Conservation (phyloP, 768 basidiomycete genomes). For the Obba rivulosa region DNA sequence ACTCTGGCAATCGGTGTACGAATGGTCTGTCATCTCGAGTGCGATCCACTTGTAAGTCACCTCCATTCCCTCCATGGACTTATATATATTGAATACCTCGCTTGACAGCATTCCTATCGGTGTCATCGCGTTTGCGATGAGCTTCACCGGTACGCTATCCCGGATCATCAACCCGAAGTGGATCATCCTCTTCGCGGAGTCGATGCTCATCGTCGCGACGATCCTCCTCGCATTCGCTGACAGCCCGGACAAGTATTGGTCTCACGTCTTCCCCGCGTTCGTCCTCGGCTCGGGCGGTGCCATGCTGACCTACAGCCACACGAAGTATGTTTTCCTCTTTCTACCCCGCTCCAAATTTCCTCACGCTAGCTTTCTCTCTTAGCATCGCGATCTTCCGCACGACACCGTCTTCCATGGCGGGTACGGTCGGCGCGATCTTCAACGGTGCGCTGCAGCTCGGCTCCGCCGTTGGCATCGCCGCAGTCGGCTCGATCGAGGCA, state of each 20-base stretch:
- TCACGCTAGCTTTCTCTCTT: not conserved
- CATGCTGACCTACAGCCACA: constrained; percentile 40
- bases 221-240: constrained; percentile 38
- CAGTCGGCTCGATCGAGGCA: constrained; percentile 42
- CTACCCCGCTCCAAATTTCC: not conserved
- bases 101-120: constrained; percentile 34
- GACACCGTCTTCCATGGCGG: constrained; percentile 43
- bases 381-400: constrained; percentile 49
- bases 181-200: constrained; percentile 39
- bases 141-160: constrained; percentile 35
- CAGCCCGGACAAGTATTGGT: constrained; percentile 39
- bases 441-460: constrained; percentile 50
- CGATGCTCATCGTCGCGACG: constrained; percentile 33
- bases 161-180: constrained; percentile 35
- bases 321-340: constrained; percentile 36
- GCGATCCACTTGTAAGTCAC: constrained; percentile 32
- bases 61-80: not conserved
- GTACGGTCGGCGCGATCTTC: constrained; percentile 52
- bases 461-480: constrained; percentile 44
- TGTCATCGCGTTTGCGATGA: constrained; percentile 29
- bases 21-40: constrained; percentile 32
- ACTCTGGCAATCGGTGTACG: constrained; percentile 31
- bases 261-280: constrained; percentile 44
- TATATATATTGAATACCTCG: not conserved
- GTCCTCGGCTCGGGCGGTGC: constrained; percentile 41